Percentiles rank a stretch among this genome's conserved stretches.
These are phyloP conservation scores for Chaetomiaceae sp. DNA, from an alignment of 2,329 filamentous ascomycete species.

Conservation along the genomic window DNA sequence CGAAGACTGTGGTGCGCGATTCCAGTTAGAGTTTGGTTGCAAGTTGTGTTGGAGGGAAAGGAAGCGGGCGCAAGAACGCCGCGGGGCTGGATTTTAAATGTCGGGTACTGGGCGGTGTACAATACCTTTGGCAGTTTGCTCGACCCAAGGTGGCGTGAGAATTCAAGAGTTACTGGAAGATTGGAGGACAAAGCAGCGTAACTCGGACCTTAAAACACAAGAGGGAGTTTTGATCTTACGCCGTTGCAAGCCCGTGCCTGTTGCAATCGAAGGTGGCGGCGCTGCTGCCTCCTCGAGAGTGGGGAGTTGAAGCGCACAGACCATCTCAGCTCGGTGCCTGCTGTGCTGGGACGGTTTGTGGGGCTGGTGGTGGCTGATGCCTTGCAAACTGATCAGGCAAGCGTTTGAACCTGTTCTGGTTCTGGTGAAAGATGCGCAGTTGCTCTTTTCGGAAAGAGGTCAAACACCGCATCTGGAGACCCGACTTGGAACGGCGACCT, in stretches of 20 bases:
- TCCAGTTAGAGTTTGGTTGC: conserved; percentile 1
- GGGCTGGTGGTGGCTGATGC: no score
- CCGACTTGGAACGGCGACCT: no score
- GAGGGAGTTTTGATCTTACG: no score
- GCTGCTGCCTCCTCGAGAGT: background rate
- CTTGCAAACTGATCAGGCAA: no score
- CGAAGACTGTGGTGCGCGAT: background rate
- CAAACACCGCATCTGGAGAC: no score
- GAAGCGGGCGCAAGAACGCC: background rate
- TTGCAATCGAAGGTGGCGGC: background rate
- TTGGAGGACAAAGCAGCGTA: background rate
- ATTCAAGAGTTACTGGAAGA: no score
- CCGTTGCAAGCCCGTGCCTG: no score
- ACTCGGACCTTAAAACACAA: no score
- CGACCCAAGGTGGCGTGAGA: no score
- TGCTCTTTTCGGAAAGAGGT: background rate
- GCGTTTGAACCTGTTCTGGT: background rate
- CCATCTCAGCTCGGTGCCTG: background rate
- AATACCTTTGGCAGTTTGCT: no score
- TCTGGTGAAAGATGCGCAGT: background rate
- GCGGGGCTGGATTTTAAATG: background rate
- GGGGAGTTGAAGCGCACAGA: background rate
- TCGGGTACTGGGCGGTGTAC: no score
- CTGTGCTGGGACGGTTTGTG: no score
- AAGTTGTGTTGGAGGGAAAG: background rate